Conservation (phyloP, 768 basidiomycete species). For the Tylopilus cervinicoccineus region DNA sequence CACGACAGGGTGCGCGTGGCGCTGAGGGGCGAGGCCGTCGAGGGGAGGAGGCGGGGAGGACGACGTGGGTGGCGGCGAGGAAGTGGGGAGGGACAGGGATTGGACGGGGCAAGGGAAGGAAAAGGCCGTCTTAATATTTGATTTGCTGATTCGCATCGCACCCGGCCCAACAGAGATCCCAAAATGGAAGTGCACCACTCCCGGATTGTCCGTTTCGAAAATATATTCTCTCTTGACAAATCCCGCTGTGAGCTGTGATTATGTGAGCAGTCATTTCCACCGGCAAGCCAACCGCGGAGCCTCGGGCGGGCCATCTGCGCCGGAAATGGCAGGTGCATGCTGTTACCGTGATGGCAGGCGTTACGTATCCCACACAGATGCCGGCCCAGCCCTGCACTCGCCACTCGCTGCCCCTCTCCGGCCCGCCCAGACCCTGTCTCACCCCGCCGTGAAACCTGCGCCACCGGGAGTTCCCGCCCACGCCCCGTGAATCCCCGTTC, state of each 20-base stretch:
- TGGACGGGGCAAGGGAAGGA: conserved; percentile 19
- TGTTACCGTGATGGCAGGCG: conserved; percentile 24
- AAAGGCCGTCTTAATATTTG: conserved; percentile 37
- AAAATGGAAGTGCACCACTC: conserved; percentile 13
- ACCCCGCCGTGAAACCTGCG: conserved; percentile 17
- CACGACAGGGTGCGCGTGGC: conserved; percentile 6
- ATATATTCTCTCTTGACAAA: conserved; percentile 27
- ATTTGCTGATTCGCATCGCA: conserved; percentile 36
- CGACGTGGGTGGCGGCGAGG: conserved; percentile 20
- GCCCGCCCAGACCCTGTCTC: conserved; percentile 16
- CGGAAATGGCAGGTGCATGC: conserved; percentile 19
- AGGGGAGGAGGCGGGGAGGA: conserved; percentile 1
- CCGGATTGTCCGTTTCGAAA: conserved; percentile 29
- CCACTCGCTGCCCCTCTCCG: conserved; percentile 19
- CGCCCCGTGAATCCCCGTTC: conserved; percentile 6
- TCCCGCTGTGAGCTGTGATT: conserved; percentile 31
- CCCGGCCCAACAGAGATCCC: conserved; percentile 20
- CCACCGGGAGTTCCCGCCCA: conserved; percentile 26
- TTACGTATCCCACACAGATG: conserved; percentile 26
- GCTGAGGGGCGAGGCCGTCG: background rate
- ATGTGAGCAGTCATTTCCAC: conserved; percentile 22
- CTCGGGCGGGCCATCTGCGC: conserved; percentile 22
- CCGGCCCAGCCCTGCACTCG: conserved; percentile 25
- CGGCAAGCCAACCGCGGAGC: conserved; percentile 32
- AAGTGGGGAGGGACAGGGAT: conserved; percentile 22